phyloP scores from a whole-genome alignment of 495 filamentous ascomycete species.

The Hyaloscypha bicolor region DNA sequence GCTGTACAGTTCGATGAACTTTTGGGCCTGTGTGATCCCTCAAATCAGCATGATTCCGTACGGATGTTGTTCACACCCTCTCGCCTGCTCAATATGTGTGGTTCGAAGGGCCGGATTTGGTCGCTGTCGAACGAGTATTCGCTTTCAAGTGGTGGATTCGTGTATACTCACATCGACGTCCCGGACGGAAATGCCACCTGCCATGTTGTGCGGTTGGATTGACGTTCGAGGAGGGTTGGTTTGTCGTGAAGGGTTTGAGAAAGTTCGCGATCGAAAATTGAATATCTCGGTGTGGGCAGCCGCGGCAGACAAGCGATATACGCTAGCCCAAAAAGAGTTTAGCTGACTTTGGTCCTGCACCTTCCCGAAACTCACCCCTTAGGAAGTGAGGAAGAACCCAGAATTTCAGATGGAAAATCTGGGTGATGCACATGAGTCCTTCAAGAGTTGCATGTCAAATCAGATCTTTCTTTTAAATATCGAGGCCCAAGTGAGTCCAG shows the following conservation, averaged over 20 bases:
- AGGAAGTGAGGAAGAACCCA: no score
- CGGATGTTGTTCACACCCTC: constrained; percentile 61
- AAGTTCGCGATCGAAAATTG: constrained; percentile 19
- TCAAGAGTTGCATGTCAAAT: no score
- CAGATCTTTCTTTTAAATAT: no score
- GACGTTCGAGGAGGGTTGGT: constrained; percentile 12
- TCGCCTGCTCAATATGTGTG: constrained; percentile 50
- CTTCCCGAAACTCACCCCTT: no score
- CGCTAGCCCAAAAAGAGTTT: background rate
- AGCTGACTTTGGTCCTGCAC: background rate
- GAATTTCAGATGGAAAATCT: no score
- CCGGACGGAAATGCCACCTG: constrained; percentile 79
- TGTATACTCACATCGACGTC: constrained; percentile 81
- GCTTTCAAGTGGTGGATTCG: constrained; percentile 29
- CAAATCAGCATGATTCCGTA: constrained; percentile 62
- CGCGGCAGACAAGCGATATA: background rate
- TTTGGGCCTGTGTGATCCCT: constrained; percentile 68
- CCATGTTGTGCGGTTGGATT: constrained; percentile 66
- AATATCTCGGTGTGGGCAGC: background rate
- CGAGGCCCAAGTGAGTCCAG: no score
- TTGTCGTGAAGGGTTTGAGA: background rate
- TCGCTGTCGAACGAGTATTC: constrained; percentile 25
- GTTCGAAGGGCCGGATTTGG: constrained; percentile 36
- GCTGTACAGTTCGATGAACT: constrained; percentile 94
- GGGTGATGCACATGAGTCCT: no score